Percentiles rank a stretch among this genome's conserved stretches.
phyloP scores from a whole-genome alignment of 805 yeast genomes.

The Millerozyma acaciae region DNA sequence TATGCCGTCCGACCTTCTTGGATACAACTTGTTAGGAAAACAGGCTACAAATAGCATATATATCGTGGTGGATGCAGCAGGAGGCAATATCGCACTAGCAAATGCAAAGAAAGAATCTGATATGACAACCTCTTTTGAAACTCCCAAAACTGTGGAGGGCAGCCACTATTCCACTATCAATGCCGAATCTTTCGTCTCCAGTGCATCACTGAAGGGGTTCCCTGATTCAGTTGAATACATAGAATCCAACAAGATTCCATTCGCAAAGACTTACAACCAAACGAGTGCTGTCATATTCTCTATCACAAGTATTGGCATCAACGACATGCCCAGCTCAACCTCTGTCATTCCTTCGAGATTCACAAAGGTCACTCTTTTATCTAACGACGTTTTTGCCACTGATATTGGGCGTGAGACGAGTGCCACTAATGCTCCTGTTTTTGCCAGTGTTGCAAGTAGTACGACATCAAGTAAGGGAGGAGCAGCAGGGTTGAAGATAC shows the following conservation, averaged over 20 bases:
- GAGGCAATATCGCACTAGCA: constrained; percentile 53
- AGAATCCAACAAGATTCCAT: constrained; percentile 46
- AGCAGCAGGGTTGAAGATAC: too few relatives aligned
- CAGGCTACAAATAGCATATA: constrained; percentile 52
- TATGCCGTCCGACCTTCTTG: constrained; percentile 44
- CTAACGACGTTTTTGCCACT: constrained; percentile 28
- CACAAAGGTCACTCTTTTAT: constrained; percentile 20
- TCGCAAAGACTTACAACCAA: too few relatives aligned
- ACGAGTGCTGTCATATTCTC: too few relatives aligned
- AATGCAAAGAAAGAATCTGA: constrained; percentile 31
- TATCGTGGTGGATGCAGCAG: constrained; percentile 63
- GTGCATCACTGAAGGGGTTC: too few relatives aligned
- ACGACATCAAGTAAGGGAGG: too few relatives aligned
- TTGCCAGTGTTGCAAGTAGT: too few relatives aligned
- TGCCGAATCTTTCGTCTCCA: too few relatives aligned
- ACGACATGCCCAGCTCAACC: too few relatives aligned
- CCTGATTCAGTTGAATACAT: constrained; percentile 22
- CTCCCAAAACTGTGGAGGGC: too few relatives aligned
- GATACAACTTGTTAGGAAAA: constrained; percentile 55
- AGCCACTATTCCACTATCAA: too few relatives aligned
- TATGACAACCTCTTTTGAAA: neutral
- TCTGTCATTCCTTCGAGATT: constrained; percentile 23
- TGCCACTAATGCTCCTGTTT: too few relatives aligned
- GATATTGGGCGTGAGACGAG: constrained; percentile 5
- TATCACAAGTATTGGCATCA: too few relatives aligned